Conservation (phyloP, 345 rosid species). For the Alliaria petiolata region DNA sequence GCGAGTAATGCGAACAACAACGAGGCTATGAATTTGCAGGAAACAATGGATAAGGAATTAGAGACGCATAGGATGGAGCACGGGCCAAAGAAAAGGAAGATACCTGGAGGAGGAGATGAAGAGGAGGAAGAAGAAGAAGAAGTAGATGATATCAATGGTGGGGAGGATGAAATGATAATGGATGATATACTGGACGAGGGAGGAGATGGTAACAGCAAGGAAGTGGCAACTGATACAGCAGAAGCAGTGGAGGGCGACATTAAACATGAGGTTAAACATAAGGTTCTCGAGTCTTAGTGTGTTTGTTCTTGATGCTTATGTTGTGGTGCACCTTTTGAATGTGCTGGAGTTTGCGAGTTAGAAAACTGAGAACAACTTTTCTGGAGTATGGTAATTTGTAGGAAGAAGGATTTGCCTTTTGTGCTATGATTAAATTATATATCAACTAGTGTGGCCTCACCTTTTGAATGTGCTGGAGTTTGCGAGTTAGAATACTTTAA, state of each 20-base stretch:
- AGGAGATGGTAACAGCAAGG: constrained; percentile 54
- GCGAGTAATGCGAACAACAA: constrained; percentile 54
- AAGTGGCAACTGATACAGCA: constrained; percentile 31
- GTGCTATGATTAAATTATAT: neutral
- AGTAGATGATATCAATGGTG: constrained; percentile 80
- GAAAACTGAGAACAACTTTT: neutral
- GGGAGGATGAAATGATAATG: constrained; percentile 86
- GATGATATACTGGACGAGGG: constrained; percentile 70
- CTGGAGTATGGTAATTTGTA: constrained; percentile 11
- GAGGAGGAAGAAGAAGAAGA: constrained; percentile 94
- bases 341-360: constrained; percentile 1
- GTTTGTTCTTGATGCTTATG: constrained; percentile 7
- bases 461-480: no score
- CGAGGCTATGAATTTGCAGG: constrained; percentile 65
- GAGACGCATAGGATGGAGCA: constrained; percentile 93
- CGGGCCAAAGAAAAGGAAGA: constrained; percentile 89
- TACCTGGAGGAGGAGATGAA: constrained; percentile 66
- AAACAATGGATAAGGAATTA: constrained; percentile 95
- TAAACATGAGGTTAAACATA: constrained; percentile 20
- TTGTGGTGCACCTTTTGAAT: neutral
- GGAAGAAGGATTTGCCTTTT: constrained; percentile 11
- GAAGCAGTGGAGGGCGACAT: constrained; percentile 30
- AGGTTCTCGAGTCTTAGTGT: constrained; percentile 13
- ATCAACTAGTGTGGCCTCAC: neutral
- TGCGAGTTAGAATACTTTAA: no score